Conservation (phyloP, 441 rosid genomes). For the Breynia disticha region DNA sequence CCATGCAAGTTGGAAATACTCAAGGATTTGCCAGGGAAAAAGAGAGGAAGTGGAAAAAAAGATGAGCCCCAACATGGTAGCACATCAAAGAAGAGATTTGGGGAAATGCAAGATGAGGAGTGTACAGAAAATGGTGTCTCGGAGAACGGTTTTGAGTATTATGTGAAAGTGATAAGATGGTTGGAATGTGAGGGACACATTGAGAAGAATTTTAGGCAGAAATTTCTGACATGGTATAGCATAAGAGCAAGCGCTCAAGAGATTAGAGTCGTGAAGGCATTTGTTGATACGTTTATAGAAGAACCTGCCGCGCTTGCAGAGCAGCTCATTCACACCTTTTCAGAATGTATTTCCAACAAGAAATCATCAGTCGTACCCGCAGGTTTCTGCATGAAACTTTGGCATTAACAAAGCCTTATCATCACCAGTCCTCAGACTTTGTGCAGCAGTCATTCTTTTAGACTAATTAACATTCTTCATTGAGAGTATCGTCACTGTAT, state of each 20-base stretch:
- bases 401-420: constrained; percentile 92
- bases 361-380: constrained; percentile 45
- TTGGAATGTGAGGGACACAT: constrained; percentile 78
- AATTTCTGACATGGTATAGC: constrained; percentile 94
- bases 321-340: constrained; percentile 86
- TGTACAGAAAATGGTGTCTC: constrained; percentile 30
- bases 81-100: constrained; percentile 42
- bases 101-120: constrained; percentile 41
- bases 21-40: constrained; percentile 44
- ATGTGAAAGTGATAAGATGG: constrained; percentile 68
- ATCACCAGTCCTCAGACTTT: too few species aligned
- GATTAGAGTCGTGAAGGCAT: constrained; percentile 69
- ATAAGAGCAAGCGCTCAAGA: constrained; percentile 72
- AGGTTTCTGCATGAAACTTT: constrained; percentile 89
- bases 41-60: too few species aligned
- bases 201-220: constrained; percentile 83
- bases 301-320: constrained; percentile 83
- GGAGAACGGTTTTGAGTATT: constrained; percentile 60
- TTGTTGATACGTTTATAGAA: constrained; percentile 54
- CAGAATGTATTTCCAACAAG: constrained; percentile 53
- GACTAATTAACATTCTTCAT: too few species aligned
- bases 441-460: too few species aligned
- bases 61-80: constrained; percentile 52
- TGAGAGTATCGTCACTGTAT: constrained; percentile 17
- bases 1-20: constrained; percentile 65